Evolutionary conservation across 495 filamentous ascomycete genomes (phyloP), one percentile per base, ranked within the genome.

Genomic region (Talaromyces trachyspermus): DNA sequence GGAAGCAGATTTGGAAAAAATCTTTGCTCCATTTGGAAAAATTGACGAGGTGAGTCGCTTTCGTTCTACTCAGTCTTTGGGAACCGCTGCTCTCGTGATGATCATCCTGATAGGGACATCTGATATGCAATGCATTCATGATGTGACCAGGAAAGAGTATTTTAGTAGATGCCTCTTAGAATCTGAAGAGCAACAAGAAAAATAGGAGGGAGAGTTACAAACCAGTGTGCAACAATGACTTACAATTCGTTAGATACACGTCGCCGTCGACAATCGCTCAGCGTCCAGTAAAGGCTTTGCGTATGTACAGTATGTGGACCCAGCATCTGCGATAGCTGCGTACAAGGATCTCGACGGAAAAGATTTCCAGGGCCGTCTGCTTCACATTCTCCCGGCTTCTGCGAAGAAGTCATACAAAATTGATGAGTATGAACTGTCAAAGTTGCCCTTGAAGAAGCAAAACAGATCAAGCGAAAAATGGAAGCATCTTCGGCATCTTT

Each of bases 101-200:
- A 96, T 83, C 66, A 79, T 79, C 84, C 84, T 80, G 91, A 95
- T 97, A 97, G 92, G 92, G 92, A 96, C 91, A 97, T 77, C 89
- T 85, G 81, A 96, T 92, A 83, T 80, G 64, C 60, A 66, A 78
- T 78, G 78, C 41, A 62, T 78, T 78, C 39, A 61, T 84, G 81
- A 83, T 81, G 72, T 75, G 56, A 78, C 51, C 65, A 72, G 71
- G 74, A 56, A n/a, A 79, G 77, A 77, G 72, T 72, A 80, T 83
- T 84, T 81, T 83, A 83, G 84, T 85, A 86, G 80, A 85, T 85
- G 75, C 79, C 73, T 83, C 78, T 80, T 75, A 58, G 59, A 54
- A 68, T 73, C 75, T 84, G 76, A 79, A 64, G 50, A 65, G 60
- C 65, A 58, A 52, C 15, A 10, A 2, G 18, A 17, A 37, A 11